phyloP scores from a whole-genome alignment of 2,329 filamentous ascomycete species.

The Xylariaceae sp. region DNA sequence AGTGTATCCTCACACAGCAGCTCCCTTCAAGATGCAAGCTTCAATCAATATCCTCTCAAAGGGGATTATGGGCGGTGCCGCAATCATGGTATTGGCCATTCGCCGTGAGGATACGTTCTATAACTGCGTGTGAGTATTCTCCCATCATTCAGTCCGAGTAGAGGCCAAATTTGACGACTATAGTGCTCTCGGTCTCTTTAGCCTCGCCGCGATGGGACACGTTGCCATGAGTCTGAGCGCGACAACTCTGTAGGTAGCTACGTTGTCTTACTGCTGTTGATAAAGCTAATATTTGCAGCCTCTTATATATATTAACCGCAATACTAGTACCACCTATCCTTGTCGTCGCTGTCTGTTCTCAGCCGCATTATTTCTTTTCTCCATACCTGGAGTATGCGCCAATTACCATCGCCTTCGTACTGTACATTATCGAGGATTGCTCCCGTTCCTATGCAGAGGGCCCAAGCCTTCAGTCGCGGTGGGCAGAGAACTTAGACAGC shows the following conservation, averaged over 20 bases:
- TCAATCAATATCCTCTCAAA: conserved; percentile 25
- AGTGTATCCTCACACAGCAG: neutral
- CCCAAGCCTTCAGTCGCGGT: neutral
- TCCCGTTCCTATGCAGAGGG: neutral
- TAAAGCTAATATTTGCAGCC: conserved; percentile 10
- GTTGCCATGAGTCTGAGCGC: conserved; percentile 24
- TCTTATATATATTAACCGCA: conserved; percentile 13
- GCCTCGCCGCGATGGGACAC: conserved; percentile 19
- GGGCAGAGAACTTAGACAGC: neutral
- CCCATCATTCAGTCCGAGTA: neutral
- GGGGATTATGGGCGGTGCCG: conserved; percentile 34
- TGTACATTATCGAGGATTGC: conserved; percentile 25
- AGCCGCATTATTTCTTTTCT: conserved; percentile 1
- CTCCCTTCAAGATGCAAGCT: conserved; percentile 5
- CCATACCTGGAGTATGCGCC: conserved; percentile 13
- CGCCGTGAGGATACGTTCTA: conserved; percentile 23
- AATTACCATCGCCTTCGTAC: conserved; percentile 8
- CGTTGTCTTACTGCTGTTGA: neutral
- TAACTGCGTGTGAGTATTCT: conserved; percentile 30
- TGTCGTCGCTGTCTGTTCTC: conserved; percentile 3
- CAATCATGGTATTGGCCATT: conserved; percentile 26
- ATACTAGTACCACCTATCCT: conserved; percentile 7
- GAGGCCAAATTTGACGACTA: conserved; percentile 21
- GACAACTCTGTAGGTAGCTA: conserved; percentile 25
- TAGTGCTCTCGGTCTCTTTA: conserved; percentile 32